Conservation (phyloP, 2,329 filamentous ascomycete species). For the Paecilomyces sp. region DNA sequence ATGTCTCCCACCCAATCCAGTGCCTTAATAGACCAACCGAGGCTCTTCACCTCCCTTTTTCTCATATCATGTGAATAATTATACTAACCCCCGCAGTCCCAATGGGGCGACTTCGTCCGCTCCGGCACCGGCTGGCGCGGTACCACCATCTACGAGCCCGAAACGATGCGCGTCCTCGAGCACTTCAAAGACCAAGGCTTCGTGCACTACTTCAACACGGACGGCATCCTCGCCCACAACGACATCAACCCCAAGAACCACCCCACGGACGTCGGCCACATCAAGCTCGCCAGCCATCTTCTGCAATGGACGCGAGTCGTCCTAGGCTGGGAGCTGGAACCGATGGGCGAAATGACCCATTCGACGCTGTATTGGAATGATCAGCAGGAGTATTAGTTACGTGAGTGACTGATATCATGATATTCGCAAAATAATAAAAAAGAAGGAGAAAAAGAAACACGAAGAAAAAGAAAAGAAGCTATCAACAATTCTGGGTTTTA, state of each 20-base stretch:
- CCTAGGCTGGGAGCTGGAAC: slow-evolving; percentile 51
- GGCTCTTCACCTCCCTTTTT: neutral
- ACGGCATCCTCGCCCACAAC: slow-evolving; percentile 55
- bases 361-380: slow-evolving; percentile 51
- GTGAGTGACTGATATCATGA: no score
- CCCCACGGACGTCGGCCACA: slow-evolving; percentile 54
- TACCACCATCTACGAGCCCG: slow-evolving; percentile 41
- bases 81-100: slow-evolving; percentile 27
- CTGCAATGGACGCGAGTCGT: slow-evolving; percentile 51
- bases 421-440: no score
- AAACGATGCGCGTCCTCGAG: slow-evolving; percentile 45
- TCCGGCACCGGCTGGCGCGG: slow-evolving; percentile 46
- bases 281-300: slow-evolving; percentile 55
- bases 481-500: no score
- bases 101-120: slow-evolving; percentile 49
- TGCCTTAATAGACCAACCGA: no score
- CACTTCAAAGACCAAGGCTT: slow-evolving; percentile 47
- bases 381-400: slow-evolving; percentile 33
- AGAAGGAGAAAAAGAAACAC: no score
- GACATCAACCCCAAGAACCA: slow-evolving; percentile 54
- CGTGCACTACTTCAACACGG: slow-evolving; percentile 57
- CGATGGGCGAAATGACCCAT: slow-evolving; percentile 47
- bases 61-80: neutral
- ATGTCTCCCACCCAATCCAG: slow-evolving; percentile 1
- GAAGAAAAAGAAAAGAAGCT: no score